Evolutionary conservation across 768 basidiomycete genomes (phyloP).

Genomic region (Boletus reticuloceps): DNA sequence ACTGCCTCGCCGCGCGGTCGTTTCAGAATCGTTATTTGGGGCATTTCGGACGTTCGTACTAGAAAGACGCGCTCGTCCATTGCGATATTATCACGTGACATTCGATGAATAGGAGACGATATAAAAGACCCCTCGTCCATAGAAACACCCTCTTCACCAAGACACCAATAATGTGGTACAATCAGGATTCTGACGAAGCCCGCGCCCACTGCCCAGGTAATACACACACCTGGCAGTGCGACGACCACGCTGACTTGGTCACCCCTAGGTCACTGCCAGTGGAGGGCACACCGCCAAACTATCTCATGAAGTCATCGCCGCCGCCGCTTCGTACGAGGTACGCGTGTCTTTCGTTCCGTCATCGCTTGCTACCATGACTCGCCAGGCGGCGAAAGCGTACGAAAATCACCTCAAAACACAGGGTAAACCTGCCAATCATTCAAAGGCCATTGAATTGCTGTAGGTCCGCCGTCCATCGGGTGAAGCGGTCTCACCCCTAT

Average conservation of each 20-base stretch:
- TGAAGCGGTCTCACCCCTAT: neutral
- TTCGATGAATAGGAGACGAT: neutral
- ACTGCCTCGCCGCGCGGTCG: constrained; percentile 68
- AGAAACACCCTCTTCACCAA: too few species aligned
- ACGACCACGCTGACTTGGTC: neutral
- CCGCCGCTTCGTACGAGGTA: constrained; percentile 30
- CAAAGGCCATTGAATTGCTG: constrained; percentile 23
- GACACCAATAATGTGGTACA: constrained; percentile 21
- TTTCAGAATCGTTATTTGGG: constrained; percentile 70
- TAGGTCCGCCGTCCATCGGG: constrained; percentile 2
- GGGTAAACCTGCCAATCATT: constrained; percentile 24
- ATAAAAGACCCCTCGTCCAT: neutral
- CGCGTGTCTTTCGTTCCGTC: neutral
- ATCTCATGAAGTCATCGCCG: constrained; percentile 27
- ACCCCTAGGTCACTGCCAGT: constrained; percentile 8
- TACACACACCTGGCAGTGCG: too few species aligned
- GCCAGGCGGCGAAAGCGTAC: constrained; percentile 31
- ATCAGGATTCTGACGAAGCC: constrained; percentile 23
- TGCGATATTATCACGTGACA: constrained; percentile 8
- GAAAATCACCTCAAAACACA: constrained; percentile 16
- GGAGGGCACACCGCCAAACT: constrained; percentile 20
- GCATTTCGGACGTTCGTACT: constrained; percentile 30
- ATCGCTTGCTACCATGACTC: neutral
- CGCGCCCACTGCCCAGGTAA: constrained; percentile 18
- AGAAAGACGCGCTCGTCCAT: neutral